Percentiles rank a stretch among this genome's conserved stretches.
Evolutionary conservation across 176 grass and related monocot species (phyloP).

Genomic region (Musa itinerans): DNA sequence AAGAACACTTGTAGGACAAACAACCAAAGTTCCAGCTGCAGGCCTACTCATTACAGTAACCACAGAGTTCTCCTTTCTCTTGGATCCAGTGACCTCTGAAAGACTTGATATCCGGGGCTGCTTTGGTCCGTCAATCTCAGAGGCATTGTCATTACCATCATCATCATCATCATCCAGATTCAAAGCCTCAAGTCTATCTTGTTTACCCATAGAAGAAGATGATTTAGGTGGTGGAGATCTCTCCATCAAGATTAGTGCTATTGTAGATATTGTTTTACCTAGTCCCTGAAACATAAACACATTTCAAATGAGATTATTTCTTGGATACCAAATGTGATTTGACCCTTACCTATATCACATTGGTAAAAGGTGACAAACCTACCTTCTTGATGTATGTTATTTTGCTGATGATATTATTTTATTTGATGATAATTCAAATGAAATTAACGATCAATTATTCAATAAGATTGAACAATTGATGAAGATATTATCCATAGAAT

Average conservation of each 20-base stretch:
- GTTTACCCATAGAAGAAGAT: constrained; percentile 27
- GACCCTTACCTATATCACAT: too few species aligned
- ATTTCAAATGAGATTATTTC: background rate
- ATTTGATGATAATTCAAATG: too few species aligned
- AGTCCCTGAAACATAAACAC: constrained; percentile 49
- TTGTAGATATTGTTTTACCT: constrained; percentile 93
- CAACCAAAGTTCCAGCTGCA: constrained; percentile 94
- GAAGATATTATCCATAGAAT: too few species aligned
- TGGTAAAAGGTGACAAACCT: too few species aligned
- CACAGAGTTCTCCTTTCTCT: constrained; percentile 36
- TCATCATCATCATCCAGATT: constrained; percentile 83
- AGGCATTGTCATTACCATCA: constrained; percentile 30
- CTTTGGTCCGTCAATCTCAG: constrained; percentile 37
- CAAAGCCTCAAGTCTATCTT: constrained; percentile 64
- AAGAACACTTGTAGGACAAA: constrained; percentile 98
- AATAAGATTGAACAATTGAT: too few species aligned
- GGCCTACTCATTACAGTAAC: constrained; percentile 45
- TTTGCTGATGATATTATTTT: too few species aligned
- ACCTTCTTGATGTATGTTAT: too few species aligned
- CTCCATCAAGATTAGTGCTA: constrained; percentile 89
- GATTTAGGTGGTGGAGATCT: constrained; percentile 43
- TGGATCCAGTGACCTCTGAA: constrained; percentile 16
- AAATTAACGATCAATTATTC: too few species aligned
- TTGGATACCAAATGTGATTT: too few species aligned
- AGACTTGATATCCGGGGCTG: constrained; percentile 20